These are phyloP conservation scores for Helianthus annuus DNA, from an alignment of 129 eudicot genomes.

Conservation along the genomic window HanXRQr2.0-SUNRISE NC_035438.2:106596033-106596532, in stretches of 20 bases:
- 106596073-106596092: neutral
- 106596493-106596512: constrained; percentile 2
- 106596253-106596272: neutral
- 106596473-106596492: constrained; percentile 10
- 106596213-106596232: constrained; percentile 3
- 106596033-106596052: too few species aligned
- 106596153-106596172: constrained; percentile 19
- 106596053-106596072: neutral
- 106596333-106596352: neutral
- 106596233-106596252: neutral
- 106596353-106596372: constrained; percentile 1
- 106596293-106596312: neutral
- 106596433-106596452: constrained; percentile 1
- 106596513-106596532: constrained; percentile 10
- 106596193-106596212: constrained; percentile 8
- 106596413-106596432: neutral
- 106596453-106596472: neutral
- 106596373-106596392: neutral
- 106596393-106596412: constrained; percentile 7
- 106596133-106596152: neutral
- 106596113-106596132: neutral
- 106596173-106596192: neutral
- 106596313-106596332: neutral
- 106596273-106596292: constrained; percentile 3
- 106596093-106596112: constrained; percentile 5